Percentiles rank a stretch among this genome's conserved stretches.
These are phyloP conservation scores for Lipomyces yamanashiensis DNA, from an alignment of 805 yeast species.

Conservation along the genomic window DNA sequence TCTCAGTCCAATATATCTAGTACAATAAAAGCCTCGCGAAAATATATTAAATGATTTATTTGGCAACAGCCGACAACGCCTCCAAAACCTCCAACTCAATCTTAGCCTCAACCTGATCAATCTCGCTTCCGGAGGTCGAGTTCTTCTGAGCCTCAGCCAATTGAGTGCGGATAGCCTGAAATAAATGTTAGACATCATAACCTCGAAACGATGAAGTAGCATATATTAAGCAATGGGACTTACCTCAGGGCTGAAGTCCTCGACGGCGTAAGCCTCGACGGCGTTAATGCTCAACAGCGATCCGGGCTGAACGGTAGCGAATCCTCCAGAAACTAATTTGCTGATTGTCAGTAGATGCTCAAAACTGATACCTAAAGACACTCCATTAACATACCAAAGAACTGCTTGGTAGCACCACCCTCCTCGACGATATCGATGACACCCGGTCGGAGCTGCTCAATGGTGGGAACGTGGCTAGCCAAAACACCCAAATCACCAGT, in stretches of 20 bases:
- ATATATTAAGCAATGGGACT: background rate
- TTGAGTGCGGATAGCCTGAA: conserved; percentile 68
- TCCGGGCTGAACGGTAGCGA: conserved; percentile 94
- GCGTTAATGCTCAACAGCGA: conserved; percentile 89
- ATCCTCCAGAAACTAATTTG: conserved; percentile 79
- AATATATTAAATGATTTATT: conserved; percentile 48
- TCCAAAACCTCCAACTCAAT: conserved; percentile 96
- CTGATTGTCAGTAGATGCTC: background rate
- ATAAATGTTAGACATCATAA: background rate
- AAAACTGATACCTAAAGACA: background rate
- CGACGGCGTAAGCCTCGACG: conserved; percentile 92
- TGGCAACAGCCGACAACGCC: conserved; percentile 83
- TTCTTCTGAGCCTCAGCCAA: conserved; percentile 95
- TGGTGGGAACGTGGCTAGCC: conserved; percentile 96
- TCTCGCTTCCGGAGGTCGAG: conserved; percentile 74
- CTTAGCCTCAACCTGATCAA: conserved; percentile 89
- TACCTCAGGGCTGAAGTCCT: conserved; percentile 46
- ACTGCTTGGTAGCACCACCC: conserved; percentile 73
- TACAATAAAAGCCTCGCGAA: background rate
- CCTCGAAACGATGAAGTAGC: background rate
- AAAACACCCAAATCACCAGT: conserved; percentile 96
- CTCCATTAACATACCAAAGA: conserved; percentile 52
- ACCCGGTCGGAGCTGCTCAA: conserved; percentile 96
- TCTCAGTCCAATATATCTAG: conserved; percentile 2
- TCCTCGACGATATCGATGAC: conserved; percentile 87